A percentile compares a stretch with the other conserved stretches of the same genome.
phyloP scores from a whole-genome alignment of 116 monocot genomes.

The Iris pallida region DNA sequence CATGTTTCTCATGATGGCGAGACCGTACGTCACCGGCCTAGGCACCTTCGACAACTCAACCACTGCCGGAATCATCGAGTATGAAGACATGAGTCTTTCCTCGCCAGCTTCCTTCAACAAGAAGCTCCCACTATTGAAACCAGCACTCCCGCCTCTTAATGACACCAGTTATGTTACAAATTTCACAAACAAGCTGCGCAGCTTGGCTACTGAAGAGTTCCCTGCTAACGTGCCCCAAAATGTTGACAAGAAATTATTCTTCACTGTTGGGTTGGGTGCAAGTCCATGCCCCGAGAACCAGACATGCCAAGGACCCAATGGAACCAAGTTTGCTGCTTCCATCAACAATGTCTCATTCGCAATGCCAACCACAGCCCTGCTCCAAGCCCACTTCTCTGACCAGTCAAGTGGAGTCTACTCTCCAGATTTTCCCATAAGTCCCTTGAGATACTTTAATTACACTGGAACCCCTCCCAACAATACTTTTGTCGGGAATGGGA shows the following conservation, averaged over 20 bases:
- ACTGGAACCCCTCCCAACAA: slow-evolving; percentile 37
- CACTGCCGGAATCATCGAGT: slow-evolving; percentile 29
- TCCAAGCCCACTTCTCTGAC: slow-evolving; percentile 28
- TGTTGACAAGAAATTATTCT: slow-evolving; percentile 19
- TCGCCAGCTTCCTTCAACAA: no score
- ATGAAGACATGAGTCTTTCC: not conserved
- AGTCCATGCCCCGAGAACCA: slow-evolving; percentile 25
- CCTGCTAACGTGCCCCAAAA: slow-evolving; percentile 17
- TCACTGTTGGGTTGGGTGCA: slow-evolving; percentile 32
- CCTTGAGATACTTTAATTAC: slow-evolving; percentile 28
- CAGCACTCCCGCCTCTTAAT: slow-evolving; percentile 18
- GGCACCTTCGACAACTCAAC: slow-evolving; percentile 48
- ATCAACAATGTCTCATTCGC: slow-evolving; percentile 33
- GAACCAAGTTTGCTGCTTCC: slow-evolving; percentile 29
- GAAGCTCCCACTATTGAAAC: slow-evolving; percentile 7
- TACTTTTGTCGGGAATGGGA: slow-evolving; percentile 25
- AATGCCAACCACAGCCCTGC: slow-evolving; percentile 20
- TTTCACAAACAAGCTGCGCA: slow-evolving; percentile 19
- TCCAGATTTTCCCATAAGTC: slow-evolving; percentile 19
- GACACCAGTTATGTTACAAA: slow-evolving; percentile 24
- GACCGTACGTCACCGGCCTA: slow-evolving; percentile 28
- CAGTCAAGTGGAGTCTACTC: slow-evolving; percentile 14
- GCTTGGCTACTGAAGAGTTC: slow-evolving; percentile 13
- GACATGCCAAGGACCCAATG: slow-evolving; percentile 21
- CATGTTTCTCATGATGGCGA: slow-evolving; percentile 27